Evolutionary conservation across 768 basidiomycete species (phyloP), one percentile per base, ranked within the genome.

Genomic region (Clavulina sp.): DNA sequence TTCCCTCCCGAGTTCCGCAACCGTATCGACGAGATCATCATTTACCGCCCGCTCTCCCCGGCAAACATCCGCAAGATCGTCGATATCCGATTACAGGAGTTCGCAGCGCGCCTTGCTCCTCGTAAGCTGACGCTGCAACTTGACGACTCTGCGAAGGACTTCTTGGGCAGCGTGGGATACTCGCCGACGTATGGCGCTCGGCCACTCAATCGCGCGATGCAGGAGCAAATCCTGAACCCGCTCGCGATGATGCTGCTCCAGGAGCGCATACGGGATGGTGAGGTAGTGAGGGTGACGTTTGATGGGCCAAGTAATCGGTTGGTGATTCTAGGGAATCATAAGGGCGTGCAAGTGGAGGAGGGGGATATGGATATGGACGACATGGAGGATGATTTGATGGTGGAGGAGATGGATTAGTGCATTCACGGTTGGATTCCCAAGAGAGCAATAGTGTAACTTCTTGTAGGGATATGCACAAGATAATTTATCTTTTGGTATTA

Each of bases 1-100:
- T 95, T 93, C 72, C 84, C 85, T 34, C 91, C 91, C 1, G 91
- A 96, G 61, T 86, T 93, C 60, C 68, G 93, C 61, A 92, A 92
- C 65, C 78, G 89, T 55, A 77, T 93, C 36, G 89, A 93, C 60
- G 82, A 83, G 50, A 80, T 82, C 54, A 74, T 87, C 19, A 28
- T 36, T 36, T 32, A 40, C 51, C 84, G 87, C 49, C 69, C 81
- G 6, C 70, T 97, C n/a, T 84, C 82, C 24, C 75, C 74, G 23
- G 69, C 68, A 52, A 78, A 86, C 58, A 77, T 96, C 28, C 68
- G 81, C 57, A 80, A 76, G 63, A 91, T 99, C 56, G 87, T 99
- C 56, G 84, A 88, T 59, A 71, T 95, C 52, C 81, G 93, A 21
- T 69, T 97, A 46, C 74, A 71, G 58, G 93, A 97, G 62, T 73